Evolutionary conservation across 805 yeast species (phyloP).

Genomic region (Zygoascus tannicola): DNA sequence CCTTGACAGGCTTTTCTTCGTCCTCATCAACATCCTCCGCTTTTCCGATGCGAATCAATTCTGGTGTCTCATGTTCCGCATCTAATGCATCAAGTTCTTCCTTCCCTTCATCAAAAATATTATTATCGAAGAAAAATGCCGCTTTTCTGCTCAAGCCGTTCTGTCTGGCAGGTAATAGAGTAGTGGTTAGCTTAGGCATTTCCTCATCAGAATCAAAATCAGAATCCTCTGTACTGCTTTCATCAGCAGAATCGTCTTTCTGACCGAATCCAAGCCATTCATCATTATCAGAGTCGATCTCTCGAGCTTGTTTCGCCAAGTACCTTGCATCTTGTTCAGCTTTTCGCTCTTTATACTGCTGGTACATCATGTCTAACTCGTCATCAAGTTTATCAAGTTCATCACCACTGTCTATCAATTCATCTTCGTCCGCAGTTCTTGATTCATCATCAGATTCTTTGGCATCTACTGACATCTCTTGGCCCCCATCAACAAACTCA

Average conservation of each 20-base stretch:
- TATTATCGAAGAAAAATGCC: constrained; percentile 31
- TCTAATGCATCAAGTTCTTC: constrained; percentile 14
- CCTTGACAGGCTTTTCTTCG: background rate
- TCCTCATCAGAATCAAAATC: constrained; percentile 10
- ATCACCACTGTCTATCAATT: constrained; percentile 27
- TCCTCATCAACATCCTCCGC: background rate
- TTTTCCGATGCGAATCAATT: background rate
- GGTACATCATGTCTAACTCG: constrained; percentile 76
- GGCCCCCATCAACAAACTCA: constrained; percentile 66
- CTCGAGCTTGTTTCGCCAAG: constrained; percentile 43
- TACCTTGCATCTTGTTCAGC: constrained; percentile 38
- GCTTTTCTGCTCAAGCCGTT: constrained; percentile 28
- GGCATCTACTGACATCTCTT: constrained; percentile 32
- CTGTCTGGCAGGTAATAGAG: constrained; percentile 10
- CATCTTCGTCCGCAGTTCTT: constrained; percentile 15
- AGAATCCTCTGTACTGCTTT: constrained; percentile 12
- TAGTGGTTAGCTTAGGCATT: constrained; percentile 13
- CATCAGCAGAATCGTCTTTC: constrained; percentile 22
- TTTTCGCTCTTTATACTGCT: constrained; percentile 44
- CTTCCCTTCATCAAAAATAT: constrained; percentile 25
- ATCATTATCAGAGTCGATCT: constrained; percentile 22
- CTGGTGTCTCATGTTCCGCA: constrained; percentile 9
- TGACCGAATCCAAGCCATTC: constrained; percentile 27
- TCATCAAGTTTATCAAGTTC: constrained; percentile 55
- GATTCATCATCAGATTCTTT: constrained; percentile 23